Evolutionary conservation across 139 green algal species (phyloP).

Genomic region (Chlorella sp.): DNA sequence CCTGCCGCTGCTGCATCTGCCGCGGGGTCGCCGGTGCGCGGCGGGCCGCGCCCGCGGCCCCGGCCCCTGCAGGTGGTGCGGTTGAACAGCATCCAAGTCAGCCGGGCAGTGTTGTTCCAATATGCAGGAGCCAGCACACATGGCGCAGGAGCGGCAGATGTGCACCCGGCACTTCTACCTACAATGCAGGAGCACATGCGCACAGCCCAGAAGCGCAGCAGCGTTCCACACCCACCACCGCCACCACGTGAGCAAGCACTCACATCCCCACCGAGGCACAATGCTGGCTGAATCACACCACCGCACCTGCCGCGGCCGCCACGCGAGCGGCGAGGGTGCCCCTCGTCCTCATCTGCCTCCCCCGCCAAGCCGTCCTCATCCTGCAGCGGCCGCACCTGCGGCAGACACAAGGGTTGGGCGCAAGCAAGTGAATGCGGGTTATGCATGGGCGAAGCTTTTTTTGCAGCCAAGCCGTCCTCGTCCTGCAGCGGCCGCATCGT

Average conservation of each 20-base stretch:
- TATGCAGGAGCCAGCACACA: not conserved
- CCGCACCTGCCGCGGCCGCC: slow-evolving; percentile 27
- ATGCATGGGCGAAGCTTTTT: no score
- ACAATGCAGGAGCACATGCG: no score
- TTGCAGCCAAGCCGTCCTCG: slow-evolving; percentile 8
- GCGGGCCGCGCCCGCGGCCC: slow-evolving; percentile 10
- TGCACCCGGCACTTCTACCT: no score
- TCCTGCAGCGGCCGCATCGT: slow-evolving; percentile 29
- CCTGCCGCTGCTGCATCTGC: slow-evolving; percentile 26
- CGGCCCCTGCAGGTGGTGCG: not conserved
- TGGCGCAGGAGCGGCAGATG: no score
- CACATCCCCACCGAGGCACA: not conserved
- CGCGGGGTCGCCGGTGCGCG: slow-evolving; percentile 17
- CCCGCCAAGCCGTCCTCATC: slow-evolving; percentile 26
- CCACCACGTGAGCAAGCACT: not conserved
- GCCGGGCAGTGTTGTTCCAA: not conserved
- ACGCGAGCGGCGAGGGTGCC: not conserved
- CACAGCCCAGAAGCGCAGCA: no score
- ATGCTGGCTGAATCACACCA: not conserved
- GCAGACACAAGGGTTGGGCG: not conserved
- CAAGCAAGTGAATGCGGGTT: no score
- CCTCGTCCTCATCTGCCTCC: slow-evolving; percentile 20
- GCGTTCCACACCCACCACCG: not conserved
- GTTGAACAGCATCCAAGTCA: no score
- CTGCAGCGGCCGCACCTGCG: slow-evolving; percentile 28